Conservation (phyloP, 2,329 filamentous ascomycete genomes). For the Cladophialophora chaetospira region DNA sequence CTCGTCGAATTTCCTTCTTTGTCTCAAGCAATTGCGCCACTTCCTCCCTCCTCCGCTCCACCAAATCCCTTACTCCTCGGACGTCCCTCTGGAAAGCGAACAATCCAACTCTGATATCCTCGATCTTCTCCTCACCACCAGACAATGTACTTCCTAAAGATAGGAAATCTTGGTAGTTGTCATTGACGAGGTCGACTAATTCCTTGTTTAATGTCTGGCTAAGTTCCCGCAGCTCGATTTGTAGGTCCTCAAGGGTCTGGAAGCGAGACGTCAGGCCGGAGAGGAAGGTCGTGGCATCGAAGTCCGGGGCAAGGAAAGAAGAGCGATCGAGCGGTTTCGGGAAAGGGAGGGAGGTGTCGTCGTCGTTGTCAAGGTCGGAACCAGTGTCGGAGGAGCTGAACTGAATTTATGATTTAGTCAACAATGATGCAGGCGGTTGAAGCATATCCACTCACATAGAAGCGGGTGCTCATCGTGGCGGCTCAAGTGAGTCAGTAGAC, state of each 20-base stretch:
- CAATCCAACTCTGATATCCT: constrained; percentile 83
- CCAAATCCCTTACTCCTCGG: constrained; percentile 68
- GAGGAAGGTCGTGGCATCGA: constrained; percentile 81
- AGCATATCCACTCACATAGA: constrained; percentile 18
- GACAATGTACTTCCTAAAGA: constrained; percentile 77
- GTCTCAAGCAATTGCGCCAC: constrained; percentile 66
- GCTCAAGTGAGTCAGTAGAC: not conserved
- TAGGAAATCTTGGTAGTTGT: constrained; percentile 90
- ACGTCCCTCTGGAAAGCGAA: constrained; percentile 83
- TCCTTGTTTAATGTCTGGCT: constrained; percentile 79
- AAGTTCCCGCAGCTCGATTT: constrained; percentile 78
- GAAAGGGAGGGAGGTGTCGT: constrained; percentile 73
- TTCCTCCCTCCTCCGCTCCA: constrained; percentile 65
- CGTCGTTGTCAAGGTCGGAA: constrained; percentile 60
- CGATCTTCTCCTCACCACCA: constrained; percentile 87
- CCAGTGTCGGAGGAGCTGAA: constrained; percentile 38
- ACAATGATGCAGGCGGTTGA: not conserved
- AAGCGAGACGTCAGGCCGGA: constrained; percentile 81
- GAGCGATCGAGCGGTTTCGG: constrained; percentile 78
- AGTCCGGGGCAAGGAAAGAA: constrained; percentile 77
- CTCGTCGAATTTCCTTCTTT: constrained; percentile 48
- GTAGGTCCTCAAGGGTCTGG: constrained; percentile 92
- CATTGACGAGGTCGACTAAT: constrained; percentile 90
- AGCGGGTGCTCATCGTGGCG: constrained; percentile 26
- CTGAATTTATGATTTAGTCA: constrained; percentile 14